Percentiles rank a stretch among this genome's conserved stretches.
Conservation (phyloP, 1,284 basidiomycete genomes). For the Puccinia triticina region DNA sequence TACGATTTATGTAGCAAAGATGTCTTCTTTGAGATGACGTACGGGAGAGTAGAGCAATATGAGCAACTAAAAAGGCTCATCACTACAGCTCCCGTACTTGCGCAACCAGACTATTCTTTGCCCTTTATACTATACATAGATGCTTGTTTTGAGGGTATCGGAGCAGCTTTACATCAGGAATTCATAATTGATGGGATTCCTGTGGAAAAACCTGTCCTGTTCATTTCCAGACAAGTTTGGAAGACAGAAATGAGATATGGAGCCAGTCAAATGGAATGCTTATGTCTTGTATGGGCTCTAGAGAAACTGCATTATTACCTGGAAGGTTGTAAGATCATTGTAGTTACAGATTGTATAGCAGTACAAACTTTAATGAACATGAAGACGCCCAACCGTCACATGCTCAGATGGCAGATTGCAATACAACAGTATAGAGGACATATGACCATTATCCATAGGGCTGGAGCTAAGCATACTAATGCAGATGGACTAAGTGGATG, state of each 20-base stretch:
- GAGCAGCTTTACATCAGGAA: constrained; percentile 17
- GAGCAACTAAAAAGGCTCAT: background rate
- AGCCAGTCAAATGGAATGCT: no score
- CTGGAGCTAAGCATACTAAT: background rate
- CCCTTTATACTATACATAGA: constrained; percentile 23
- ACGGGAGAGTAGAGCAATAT: background rate
- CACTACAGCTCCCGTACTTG: background rate
- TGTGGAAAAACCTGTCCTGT: no score
- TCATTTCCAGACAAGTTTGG: no score
- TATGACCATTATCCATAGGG: background rate
- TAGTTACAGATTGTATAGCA: background rate
- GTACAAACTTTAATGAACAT: background rate
- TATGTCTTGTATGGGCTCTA: no score
- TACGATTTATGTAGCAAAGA: background rate
- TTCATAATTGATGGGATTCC: background rate
- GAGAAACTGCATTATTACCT: background rate
- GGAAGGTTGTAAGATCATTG: background rate
- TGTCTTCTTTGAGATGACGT: background rate
- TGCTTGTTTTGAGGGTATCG: background rate
- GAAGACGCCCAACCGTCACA: background rate
- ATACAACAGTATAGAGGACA: background rate
- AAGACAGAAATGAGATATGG: no score
- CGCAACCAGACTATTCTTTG: background rate
- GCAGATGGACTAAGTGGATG: background rate
- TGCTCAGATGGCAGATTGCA: constrained; percentile 12